Base-by-base conservation (phyloP, 169 alveolate genomes). In the Plasmodium cynomolgi region DNA sequence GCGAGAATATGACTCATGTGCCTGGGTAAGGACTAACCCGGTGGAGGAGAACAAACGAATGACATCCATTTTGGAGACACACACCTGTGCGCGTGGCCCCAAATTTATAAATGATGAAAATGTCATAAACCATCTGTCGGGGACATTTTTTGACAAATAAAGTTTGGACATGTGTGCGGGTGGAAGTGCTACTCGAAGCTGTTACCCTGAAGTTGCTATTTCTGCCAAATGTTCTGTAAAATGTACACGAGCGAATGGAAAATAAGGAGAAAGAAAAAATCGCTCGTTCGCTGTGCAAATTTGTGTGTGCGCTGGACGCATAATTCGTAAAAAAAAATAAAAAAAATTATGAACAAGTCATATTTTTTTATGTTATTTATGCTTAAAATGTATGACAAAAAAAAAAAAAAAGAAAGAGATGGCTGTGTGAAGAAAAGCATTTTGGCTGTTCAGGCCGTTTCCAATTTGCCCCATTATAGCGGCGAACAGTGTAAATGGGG, bases 141-240 rank as follows among this genome's bases (percentile, higher is more conserved):
- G 81, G 93, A 85, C 93, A 85, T 75, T 85, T 85, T 85, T 85
- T 85, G 93, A 85, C 47, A 85, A 85, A 75, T 85, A 72, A 85
- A 85, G 17, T 85, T 85, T 85, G 62, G 58, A 73, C 81, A 33
- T 85, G n/a, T 23, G 47, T 8, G 29, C 92, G 75, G 47, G 31
- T 33, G 34, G 84, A 77, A 26, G 20, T 17, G 37, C 37, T 6
- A 54, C 77, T 29, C 58, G 62, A 29, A 50, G 4, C 39, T 54
- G 44, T 83, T 54, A 23, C 37, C 56, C n/a, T 39, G 3, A 41
- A 44, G 50, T 26, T 29, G 34, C 26, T 8, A 68, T 58, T 74
- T 20, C 56, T n/a, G 23, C 62, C 62, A 50, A 50, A 50, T 50
- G 62, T 50, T 50, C 23, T 50, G 39, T 68, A 29, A 68, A 68